Evolutionary conservation across 129 eudicot species (phyloP).

Genomic region (Escallonia rubra): DNA sequence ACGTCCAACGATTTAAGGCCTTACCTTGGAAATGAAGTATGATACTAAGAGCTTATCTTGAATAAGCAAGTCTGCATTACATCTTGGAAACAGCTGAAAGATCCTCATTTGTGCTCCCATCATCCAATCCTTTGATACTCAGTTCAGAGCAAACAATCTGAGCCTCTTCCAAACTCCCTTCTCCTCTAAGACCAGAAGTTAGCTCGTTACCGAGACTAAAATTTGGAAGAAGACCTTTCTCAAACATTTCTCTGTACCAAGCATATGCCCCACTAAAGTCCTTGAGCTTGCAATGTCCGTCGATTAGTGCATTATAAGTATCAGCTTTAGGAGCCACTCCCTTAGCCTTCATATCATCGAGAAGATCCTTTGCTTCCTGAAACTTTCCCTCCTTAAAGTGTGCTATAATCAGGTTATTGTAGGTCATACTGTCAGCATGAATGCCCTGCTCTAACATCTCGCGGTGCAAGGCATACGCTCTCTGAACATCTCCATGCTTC

Average conservation of each 20-base stretch:
- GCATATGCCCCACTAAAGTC: slow-evolving; percentile 6
- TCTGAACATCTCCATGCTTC: slow-evolving; percentile 9
- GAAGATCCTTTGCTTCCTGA: slow-evolving; percentile 15
- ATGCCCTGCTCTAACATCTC: slow-evolving; percentile 12
- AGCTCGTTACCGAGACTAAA: slow-evolving; percentile 7
- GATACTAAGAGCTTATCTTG: too few relatives aligned
- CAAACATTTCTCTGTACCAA: slow-evolving; percentile 15
- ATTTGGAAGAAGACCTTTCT: slow-evolving; percentile 6
- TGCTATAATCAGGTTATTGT: slow-evolving; percentile 9
- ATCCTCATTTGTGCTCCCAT: slow-evolving; percentile 7
- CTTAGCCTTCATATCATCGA: slow-evolving; percentile 10
- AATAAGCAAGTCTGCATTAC: too few relatives aligned
- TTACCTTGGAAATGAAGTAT: too few relatives aligned
- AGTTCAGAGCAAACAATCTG: slow-evolving; percentile 6
- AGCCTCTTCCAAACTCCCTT: slow-evolving; percentile 11
- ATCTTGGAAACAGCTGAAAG: not conserved
- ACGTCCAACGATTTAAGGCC: too few relatives aligned
- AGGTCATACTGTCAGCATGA: slow-evolving; percentile 11
- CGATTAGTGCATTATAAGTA: slow-evolving; percentile 13
- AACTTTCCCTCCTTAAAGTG: slow-evolving; percentile 9
- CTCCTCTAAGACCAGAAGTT: slow-evolving; percentile 2
- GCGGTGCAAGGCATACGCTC: not conserved
- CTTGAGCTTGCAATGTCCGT: slow-evolving; percentile 9
- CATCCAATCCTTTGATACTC: slow-evolving; percentile 13
- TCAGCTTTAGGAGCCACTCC: slow-evolving; percentile 14